Conservation (phyloP, 1,139 yeast species). For the Geotrichum australiense region DNA sequence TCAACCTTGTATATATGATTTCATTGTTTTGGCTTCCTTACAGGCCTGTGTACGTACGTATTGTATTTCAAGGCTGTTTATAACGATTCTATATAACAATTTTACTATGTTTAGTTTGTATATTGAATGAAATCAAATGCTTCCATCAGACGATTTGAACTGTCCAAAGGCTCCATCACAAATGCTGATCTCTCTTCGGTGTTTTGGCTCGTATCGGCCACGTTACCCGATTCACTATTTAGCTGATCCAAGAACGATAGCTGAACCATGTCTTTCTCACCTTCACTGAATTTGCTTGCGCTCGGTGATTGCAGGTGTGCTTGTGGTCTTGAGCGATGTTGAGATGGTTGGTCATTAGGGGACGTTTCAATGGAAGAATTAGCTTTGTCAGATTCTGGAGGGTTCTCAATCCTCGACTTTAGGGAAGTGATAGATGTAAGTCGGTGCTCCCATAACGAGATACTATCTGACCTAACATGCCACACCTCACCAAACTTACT, state of each 20-base stretch:
- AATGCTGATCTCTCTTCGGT: slow-evolving; percentile 1
- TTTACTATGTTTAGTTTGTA: too few relatives aligned
- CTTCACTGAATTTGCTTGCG: too few relatives aligned
- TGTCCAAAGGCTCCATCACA: slow-evolving; percentile 7
- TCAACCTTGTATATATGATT: too few relatives aligned
- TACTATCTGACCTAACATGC: slow-evolving; percentile 51
- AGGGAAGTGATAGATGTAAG: slow-evolving; percentile 44
- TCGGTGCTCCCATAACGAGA: slow-evolving; percentile 62
- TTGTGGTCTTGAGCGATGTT: neutral
- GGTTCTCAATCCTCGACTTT: neutral
- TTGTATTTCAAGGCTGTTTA: too few relatives aligned
- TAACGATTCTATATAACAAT: too few relatives aligned
- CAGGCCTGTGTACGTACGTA: too few relatives aligned
- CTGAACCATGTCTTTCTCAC: neutral
- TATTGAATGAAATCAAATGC: slow-evolving; percentile 14
- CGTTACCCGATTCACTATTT: neutral
- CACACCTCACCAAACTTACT: slow-evolving; percentile 70
- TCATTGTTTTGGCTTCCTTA: too few relatives aligned
- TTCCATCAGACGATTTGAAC: slow-evolving; percentile 8
- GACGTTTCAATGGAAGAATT: neutral
- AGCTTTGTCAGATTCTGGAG: neutral
- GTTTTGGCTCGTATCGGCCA: neutral
- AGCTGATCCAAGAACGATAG: slow-evolving; percentile 5
- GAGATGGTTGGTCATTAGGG: neutral
- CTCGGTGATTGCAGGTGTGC: neutral